Evolutionary conservation across 2,329 filamentous ascomycete genomes (phyloP), one percentile per base, ranked within the genome.

Genomic region (Calonectria leucothoes): DNA sequence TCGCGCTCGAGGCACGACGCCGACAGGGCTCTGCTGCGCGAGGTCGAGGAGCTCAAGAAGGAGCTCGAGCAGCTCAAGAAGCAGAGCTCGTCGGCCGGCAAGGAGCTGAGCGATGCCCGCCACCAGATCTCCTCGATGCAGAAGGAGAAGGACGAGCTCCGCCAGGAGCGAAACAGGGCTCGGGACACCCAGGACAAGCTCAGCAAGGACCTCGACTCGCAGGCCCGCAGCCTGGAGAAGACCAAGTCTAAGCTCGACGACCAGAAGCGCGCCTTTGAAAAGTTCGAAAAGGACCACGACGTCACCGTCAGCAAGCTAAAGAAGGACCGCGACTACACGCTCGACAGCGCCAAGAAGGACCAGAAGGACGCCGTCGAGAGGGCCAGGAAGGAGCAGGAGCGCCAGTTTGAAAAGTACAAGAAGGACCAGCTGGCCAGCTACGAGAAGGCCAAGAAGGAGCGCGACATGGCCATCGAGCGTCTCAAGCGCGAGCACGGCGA

Each of bases 61-160:
- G 71, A 59, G 33, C 66, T 80, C 17, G 74, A 74, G 52, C 59
- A 33, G 23, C 77, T 81, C 14, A 72, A 71, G n/a, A 71, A 74
- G 39, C 76, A 79, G 69, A 76, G 78, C 51, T 78, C 78, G n/a
- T 74, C 78, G 12, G 73, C 76, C 0, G 66, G 64, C 37, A 78
- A 76, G 69, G 79, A 81, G 20, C 74, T 81, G 1, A 74, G 79
- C 5, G 79, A 81, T 8, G 77, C 79, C 25, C 76, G 79, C 2
- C 69, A 77, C 37, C 73, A 75, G 35, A 73, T 81, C n/a, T 74
- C 77, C 4, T 70, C 57, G 42, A 69, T 79, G 37, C 78, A 81
- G n/a, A 76, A 71, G 20, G 79, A 81, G 68, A 80, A 80, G 31
- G 78, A 81, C 17, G 78, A 81, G 65, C 77, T 81, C 3, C 70